These are phyloP conservation scores for Cytospora schulzeri DNA, from an alignment of 2,329 filamentous ascomycete genomes.

Conservation along the genomic window DNA sequence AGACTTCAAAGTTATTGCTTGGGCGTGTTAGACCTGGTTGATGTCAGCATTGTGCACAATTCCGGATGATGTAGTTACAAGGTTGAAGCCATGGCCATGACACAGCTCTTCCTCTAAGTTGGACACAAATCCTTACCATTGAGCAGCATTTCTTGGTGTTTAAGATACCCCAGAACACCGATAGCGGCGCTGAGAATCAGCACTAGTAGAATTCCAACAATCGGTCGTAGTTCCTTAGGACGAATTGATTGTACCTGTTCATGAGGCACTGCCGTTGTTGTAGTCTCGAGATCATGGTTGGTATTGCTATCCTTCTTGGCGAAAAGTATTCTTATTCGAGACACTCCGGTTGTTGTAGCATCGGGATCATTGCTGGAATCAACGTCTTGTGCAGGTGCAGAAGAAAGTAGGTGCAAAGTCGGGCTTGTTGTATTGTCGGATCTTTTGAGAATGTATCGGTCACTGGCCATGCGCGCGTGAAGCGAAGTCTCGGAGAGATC, in stretches of 20 bases:
- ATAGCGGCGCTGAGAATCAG: slow-evolving; percentile 20
- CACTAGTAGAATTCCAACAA: slow-evolving; percentile 4
- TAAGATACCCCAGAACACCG: slow-evolving; percentile 24
- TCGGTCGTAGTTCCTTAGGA: slow-evolving; percentile 6
- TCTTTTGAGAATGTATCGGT: background rate
- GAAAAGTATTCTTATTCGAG: too few species aligned
- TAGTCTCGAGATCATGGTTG: background rate
- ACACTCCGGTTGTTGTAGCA: too few species aligned
- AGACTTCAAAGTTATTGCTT: slow-evolving; percentile 37
- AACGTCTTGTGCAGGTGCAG: background rate
- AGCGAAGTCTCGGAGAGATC: slow-evolving; percentile 15
- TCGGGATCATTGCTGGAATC: background rate
- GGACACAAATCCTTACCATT: slow-evolving; percentile 26
- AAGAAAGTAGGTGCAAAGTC: background rate
- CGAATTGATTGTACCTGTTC: background rate
- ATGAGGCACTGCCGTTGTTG: background rate
- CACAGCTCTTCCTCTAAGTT: background rate
- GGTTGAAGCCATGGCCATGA: too few species aligned
- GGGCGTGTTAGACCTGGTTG: slow-evolving; percentile 38
- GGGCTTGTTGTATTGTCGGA: background rate
- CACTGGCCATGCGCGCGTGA: background rate
- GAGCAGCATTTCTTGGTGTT: slow-evolving; percentile 21
- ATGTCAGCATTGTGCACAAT: background rate
- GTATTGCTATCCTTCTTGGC: background rate
- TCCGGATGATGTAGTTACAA: too few species aligned